phyloP scores from a whole-genome alignment of 495 filamentous ascomycete species.

The Hypomontagnella monticulosa region DNA sequence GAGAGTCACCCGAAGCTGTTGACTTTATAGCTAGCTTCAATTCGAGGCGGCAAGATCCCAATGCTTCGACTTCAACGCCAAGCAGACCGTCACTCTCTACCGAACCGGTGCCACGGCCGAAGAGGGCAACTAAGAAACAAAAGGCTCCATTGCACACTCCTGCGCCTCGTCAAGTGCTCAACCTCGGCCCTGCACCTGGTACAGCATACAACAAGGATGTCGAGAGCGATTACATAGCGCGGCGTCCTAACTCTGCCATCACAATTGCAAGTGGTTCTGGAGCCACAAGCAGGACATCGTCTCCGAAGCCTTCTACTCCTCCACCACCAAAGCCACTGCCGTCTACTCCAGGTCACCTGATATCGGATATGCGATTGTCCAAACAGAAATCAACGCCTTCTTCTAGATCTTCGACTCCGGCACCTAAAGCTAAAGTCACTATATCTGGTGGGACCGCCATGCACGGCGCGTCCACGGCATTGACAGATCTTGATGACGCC shows the following conservation, averaged over 20 bases:
- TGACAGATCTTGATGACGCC: conserved; percentile 87
- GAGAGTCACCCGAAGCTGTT: conserved; percentile 82
- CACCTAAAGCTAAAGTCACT: conserved; percentile 66
- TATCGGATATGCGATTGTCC: conserved; percentile 77
- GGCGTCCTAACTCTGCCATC: conserved; percentile 45
- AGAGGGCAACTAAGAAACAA: conserved; percentile 62
- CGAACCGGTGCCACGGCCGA: conserved; percentile 47
- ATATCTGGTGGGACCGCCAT: conserved; percentile 78
- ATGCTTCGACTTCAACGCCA: conserved; percentile 33
- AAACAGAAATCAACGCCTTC: conserved; percentile 66
- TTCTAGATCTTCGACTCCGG: conserved; percentile 65
- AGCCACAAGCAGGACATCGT: conserved; percentile 52
- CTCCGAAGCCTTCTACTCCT: conserved; percentile 47
- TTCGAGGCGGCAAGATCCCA: conserved; percentile 66
- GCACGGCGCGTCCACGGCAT: conserved; percentile 77
- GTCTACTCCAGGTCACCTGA: conserved; percentile 76
- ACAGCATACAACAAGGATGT: conserved; percentile 53
- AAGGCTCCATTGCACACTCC: conserved; percentile 68
- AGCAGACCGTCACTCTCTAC: conserved; percentile 28
- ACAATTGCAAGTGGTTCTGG: conserved; percentile 45
- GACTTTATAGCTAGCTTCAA: conserved; percentile 96
- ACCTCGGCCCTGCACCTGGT: conserved; percentile 49
- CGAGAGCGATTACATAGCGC: conserved; percentile 52
- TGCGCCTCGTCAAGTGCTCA: conserved; percentile 72
- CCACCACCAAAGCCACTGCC: conserved; percentile 66